Conservation (phyloP, 2,329 filamentous ascomycete species). For the Talaromyces funiculosus region DNA sequence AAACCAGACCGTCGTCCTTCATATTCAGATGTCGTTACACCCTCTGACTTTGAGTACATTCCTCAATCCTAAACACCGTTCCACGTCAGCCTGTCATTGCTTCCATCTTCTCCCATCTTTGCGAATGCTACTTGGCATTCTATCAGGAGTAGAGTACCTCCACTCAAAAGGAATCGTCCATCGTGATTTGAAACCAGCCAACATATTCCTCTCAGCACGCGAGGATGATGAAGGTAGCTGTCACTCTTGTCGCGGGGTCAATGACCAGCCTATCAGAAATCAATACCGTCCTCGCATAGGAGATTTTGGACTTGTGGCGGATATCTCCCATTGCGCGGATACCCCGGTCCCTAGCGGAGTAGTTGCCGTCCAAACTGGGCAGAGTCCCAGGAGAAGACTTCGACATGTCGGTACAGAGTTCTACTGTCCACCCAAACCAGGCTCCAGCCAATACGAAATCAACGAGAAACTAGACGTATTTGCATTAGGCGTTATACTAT, state of each 20-base stretch:
- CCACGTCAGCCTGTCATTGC: conserved; percentile 47
- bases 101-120: conserved; percentile 57
- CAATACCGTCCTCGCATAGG: conserved; percentile 58
- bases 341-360: conserved; percentile 16
- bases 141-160: conserved; percentile 61
- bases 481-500: conserved; percentile 56
- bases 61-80: conserved; percentile 38
- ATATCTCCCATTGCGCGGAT: conserved; percentile 41
- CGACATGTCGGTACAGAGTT: conserved; percentile 57
- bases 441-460: conserved; percentile 21
- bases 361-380: conserved; percentile 17
- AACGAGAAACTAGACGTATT: conserved; percentile 57
- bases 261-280: conserved; percentile 22
- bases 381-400: conserved; percentile 19
- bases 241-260: conserved; percentile 35
- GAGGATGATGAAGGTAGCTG: conserved; percentile 46
- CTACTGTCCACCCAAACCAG: conserved; percentile 48
- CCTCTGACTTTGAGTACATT: conserved; percentile 58
- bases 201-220: conserved; percentile 57
- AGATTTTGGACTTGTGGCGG: conserved; percentile 61
- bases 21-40: conserved; percentile 65
- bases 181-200: conserved; percentile 63
- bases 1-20: conserved; percentile 46
- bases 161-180: conserved; percentile 58
- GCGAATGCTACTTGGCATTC: conserved; percentile 52